Evolutionary conservation across 352 stramenopile genomes (phyloP).

Genomic region (Globisporangium recalcitrans): DNA sequence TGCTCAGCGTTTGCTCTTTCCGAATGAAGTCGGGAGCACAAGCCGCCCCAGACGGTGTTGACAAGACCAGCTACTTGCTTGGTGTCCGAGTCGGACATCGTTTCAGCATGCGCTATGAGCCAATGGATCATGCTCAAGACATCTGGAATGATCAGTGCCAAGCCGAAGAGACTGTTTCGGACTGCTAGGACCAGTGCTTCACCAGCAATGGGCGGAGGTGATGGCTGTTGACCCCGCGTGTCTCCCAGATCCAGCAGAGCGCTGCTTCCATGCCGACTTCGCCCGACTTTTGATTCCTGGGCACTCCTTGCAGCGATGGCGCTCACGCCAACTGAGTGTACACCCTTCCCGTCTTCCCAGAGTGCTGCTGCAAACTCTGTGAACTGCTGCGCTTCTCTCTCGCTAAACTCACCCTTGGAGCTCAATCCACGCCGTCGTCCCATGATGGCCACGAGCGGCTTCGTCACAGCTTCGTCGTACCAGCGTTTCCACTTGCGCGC

Average conservation of each 20-base stretch:
- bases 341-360: constrained; percentile 11
- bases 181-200: constrained; percentile 15
- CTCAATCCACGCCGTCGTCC: constrained; percentile 2
- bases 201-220: neutral
- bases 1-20: constrained; percentile 5
- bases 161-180: constrained; percentile 26
- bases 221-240: constrained; percentile 9
- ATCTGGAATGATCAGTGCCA: constrained; percentile 50
- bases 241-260: constrained; percentile 7
- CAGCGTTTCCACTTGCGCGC: constrained; percentile 52
- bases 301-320: neutral
- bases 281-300: neutral
- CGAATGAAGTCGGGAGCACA: constrained; percentile 35
- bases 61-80: constrained; percentile 14
- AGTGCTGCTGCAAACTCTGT: constrained; percentile 21
- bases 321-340: neutral
- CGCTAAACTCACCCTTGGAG: neutral
- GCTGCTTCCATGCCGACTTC: neutral
- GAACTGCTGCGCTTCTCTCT: constrained; percentile 27
- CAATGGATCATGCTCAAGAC: constrained; percentile 35
- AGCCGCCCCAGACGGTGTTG: constrained; percentile 32
- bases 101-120: constrained; percentile 22
- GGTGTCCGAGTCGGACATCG: constrained; percentile 2
- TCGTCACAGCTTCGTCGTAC: constrained; percentile 42
- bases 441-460: constrained; percentile 23